Evolutionary conservation across 257 asterid species (phyloP).

Genomic region (Primulina huaijiensis): DNA sequence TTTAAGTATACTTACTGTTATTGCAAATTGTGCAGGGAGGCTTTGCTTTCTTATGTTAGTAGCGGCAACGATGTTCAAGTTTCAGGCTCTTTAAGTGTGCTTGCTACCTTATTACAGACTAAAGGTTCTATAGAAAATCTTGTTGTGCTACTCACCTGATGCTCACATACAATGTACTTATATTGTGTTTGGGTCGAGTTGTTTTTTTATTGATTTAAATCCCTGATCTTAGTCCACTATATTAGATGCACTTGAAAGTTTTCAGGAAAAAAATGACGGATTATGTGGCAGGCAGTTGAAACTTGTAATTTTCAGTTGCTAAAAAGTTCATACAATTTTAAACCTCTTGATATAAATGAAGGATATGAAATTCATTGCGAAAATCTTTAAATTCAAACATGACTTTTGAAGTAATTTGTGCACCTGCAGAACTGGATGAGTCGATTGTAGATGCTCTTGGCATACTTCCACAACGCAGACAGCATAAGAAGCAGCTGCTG

Average conservation of each 20-base stretch:
- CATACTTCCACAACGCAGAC: slow-evolving; percentile 94
- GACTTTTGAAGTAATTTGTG: slow-evolving; percentile 17
- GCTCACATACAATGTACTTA: slow-evolving; percentile 24
- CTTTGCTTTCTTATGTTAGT: slow-evolving; percentile 79
- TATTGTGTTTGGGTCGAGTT: not conserved
- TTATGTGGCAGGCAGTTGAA: not conserved
- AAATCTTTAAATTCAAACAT: not conserved
- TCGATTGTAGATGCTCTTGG: slow-evolving; percentile 97
- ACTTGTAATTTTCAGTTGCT: not conserved
- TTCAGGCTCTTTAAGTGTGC: slow-evolving; percentile 76
- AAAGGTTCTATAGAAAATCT: slow-evolving; percentile 55
- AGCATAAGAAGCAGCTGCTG: slow-evolving; percentile 85
- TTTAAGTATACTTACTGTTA: slow-evolving; percentile 23
- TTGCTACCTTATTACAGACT: slow-evolving; percentile 91
- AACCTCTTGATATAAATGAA: too few relatives aligned
- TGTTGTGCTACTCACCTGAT: slow-evolving; percentile 27
- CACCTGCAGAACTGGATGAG: slow-evolving; percentile 82
- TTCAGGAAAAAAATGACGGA: not conserved
- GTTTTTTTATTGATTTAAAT: too few relatives aligned
- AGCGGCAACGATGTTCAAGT: slow-evolving; percentile 83
- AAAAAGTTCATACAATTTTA: not conserved
- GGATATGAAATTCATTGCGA: not conserved
- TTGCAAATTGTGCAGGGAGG: slow-evolving; percentile 55
- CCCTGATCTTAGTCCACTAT: not conserved
- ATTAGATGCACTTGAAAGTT: too few relatives aligned